Evolutionary conservation across 345 rosid genomes (phyloP).

Genomic region (Moringa oleifera): DNA sequence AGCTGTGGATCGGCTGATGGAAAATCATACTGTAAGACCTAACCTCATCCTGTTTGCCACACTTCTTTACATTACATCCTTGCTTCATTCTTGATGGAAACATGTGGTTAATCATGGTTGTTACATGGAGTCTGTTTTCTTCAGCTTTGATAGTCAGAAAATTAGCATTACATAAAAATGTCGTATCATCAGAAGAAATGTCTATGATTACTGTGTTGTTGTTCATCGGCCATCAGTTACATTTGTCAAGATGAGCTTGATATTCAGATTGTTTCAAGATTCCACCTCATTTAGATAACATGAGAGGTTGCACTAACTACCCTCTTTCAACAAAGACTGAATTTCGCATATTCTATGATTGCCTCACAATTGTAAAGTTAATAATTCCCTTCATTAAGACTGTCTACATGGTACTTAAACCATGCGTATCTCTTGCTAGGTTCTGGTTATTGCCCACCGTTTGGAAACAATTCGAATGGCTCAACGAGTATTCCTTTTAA

Average conservation of each 20-base stretch:
- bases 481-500: conserved; percentile 53
- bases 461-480: conserved; percentile 89
- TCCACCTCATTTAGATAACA: no score
- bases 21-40: conserved; percentile 69
- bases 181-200: no score
- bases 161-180: background rate
- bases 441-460: conserved; percentile 87
- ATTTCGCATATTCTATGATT: no score
- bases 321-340: no score
- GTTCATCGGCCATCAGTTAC: no score
- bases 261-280: no score
- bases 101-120: conserved; percentile 1
- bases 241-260: no score
- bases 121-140: background rate
- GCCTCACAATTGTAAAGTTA: no score
- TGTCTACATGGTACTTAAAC: no score
- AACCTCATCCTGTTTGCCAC: background rate
- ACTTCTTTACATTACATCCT: background rate
- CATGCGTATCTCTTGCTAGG: conserved; percentile 32
- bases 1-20: conserved; percentile 70
- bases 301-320: no score
- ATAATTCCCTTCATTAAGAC: no score
- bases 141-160: background rate
- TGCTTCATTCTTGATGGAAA: conserved; percentile 4
- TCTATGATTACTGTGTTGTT: no score